Conservation (phyloP, 768 basidiomycete genomes). For the Boletus tomentosulus region DNA sequence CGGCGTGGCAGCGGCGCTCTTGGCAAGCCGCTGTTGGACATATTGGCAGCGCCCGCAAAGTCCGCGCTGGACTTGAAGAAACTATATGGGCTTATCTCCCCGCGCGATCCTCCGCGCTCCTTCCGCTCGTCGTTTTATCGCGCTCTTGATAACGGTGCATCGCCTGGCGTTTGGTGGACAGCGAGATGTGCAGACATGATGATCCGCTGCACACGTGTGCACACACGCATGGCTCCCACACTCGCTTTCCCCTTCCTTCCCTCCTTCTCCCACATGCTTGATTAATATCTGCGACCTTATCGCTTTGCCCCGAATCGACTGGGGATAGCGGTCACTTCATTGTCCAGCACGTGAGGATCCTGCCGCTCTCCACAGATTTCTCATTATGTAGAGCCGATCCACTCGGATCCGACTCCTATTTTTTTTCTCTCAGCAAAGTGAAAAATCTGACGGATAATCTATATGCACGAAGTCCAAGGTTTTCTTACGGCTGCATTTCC, state of each 20-base stretch:
- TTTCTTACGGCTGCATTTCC: neutral
- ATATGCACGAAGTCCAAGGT: neutral
- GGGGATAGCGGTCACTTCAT: neutral
- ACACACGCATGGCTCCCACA: neutral
- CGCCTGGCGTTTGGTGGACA: too few species aligned
- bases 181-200: neutral
- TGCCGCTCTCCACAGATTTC: neutral
- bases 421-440: neutral
- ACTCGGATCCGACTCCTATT: neutral
- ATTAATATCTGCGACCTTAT: neutral
- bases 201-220: neutral
- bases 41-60: neutral
- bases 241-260: neutral
- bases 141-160: neutral
- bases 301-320: neutral
- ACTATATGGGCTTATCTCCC: neutral
- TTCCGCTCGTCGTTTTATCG: neutral
- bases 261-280: neutral
- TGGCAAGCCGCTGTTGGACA: neutral
- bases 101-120: neutral
- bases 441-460: neutral
- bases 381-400: neutral
- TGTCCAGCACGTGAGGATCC: neutral
- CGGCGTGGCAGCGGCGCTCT: neutral
- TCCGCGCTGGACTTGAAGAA: neutral